These are phyloP conservation scores for Ceratobasidium sp. DNA, from an alignment of 1,284 basidiomycete genomes.

Conservation along the genomic window DNA sequence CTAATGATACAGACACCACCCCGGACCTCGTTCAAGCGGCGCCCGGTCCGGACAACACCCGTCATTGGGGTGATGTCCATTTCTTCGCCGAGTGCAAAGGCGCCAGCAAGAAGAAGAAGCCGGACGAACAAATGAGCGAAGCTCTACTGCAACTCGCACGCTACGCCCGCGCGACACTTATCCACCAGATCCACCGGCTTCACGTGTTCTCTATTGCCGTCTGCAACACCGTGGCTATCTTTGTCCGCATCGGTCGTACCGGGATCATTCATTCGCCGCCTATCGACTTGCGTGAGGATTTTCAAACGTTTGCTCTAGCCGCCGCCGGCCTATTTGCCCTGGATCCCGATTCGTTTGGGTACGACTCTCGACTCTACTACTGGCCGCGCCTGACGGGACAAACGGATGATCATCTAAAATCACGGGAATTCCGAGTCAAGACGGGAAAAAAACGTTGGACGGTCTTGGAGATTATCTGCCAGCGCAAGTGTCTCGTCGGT, in stretches of 20 bases:
- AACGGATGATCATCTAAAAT: not conserved
- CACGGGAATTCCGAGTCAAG: conserved; percentile 7
- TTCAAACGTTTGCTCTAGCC: not conserved
- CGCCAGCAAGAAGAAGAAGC: not conserved
- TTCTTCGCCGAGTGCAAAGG: conserved; percentile 31
- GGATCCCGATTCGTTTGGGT: not conserved
- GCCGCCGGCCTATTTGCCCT: too few species aligned
- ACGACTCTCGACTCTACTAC: conserved; percentile 13
- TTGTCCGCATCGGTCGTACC: not conserved
- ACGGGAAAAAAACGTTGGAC: conserved; percentile 3
- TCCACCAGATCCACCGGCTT: conserved; percentile 11
- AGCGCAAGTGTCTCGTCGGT: conserved; percentile 22
- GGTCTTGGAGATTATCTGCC: conserved; percentile 15
- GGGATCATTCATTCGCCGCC: conserved; percentile 23
- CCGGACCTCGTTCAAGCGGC: conserved; percentile 20
- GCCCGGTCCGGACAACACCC: not conserved
- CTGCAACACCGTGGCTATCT: not conserved
- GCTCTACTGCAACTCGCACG: conserved; percentile 30
- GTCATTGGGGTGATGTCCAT: conserved; percentile 23
- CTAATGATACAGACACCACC: conserved; percentile 7
- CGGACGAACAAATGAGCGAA: not conserved
- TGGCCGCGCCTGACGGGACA: conserved; percentile 2
- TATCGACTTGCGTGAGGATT: not conserved
- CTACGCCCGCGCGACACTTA: conserved; percentile 26
- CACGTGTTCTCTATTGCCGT: not conserved